Evolutionary conservation across 2,329 filamentous ascomycete genomes (phyloP), one percentile per base, ranked within the genome.

Genomic region (Colletotrichum spaethianum): DNA sequence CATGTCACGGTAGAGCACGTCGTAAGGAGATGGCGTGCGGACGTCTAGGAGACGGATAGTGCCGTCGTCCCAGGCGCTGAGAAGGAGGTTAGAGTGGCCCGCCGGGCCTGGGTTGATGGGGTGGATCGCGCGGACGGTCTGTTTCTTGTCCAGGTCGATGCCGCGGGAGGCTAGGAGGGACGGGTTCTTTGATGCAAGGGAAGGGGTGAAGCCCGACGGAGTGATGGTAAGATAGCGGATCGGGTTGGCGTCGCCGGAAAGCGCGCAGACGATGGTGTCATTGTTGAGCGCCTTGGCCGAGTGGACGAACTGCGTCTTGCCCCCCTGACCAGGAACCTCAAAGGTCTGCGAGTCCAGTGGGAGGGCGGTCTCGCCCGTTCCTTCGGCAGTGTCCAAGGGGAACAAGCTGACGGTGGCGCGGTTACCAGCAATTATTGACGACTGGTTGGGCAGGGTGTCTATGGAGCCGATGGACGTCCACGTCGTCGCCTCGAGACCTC

Each of bases 11-110:
- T 88, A 90, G 9, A 88, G 75, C 11, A 82, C 80, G 65, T 88
- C 87, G 38, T 83, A 79, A 1, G 82, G 72, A 0, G 83, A 86
- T 0, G 86, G 83, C 0, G 86, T 86, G 16, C 88, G 84, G 2
- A 88, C 75, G 73, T 90, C 88, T 28, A 74, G 63, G 4, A 76
- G 74, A 23, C 75, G 74, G 64, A 85, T 83, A 0, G 84, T 87
- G 11, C 87, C 87, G 65, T 89, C 87, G 53, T 86, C 83, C 87
- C 88, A 90, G 4, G 86, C 83, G 66, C 83, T 87, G 16, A 90
- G 81, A 8, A 89, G 75, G 2, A 88, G 77, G 28, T 81, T 83
- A 1, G 80, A 79, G 26, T 79, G 80, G 0, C 82, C 80, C 14
- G 61, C 56, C 7, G 73, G 67, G 16, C 73, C 57, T 9, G 72